These are phyloP conservation scores for Blepharisma japonicum DNA, from an alignment of 73 alveolate species.

Conservation along the genomic window DNA sequence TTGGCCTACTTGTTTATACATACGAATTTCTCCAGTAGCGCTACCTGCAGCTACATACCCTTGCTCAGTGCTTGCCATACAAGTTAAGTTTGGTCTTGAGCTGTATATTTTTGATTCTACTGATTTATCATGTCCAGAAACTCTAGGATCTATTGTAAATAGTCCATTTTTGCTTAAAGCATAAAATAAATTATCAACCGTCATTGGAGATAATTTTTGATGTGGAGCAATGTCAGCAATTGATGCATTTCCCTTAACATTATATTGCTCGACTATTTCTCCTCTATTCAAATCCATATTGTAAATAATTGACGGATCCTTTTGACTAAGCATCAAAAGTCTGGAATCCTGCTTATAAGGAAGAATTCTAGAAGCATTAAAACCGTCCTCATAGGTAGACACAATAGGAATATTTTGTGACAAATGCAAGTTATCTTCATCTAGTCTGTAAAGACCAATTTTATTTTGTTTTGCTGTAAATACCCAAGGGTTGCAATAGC, in stretches of 20 bases:
- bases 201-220: background rate
- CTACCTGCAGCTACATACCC: constrained; percentile 15
- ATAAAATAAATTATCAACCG: background rate
- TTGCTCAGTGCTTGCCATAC: constrained; percentile 31
- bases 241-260: background rate
- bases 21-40: background rate
- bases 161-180: background rate
- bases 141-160: constrained; percentile 26
- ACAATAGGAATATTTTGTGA: background rate
- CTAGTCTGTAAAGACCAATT: background rate
- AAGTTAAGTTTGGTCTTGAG: background rate
- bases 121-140: background rate
- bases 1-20: background rate
- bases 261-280: constrained; percentile 14
- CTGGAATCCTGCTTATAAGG: constrained; percentile 15
- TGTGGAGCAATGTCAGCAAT: background rate
- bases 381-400: background rate
- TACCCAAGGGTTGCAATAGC: background rate
- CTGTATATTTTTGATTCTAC: background rate
- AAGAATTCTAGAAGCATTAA: background rate
- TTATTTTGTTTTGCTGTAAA: background rate
- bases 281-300: constrained; percentile 24
- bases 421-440: background rate
- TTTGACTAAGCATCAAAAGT: background rate
- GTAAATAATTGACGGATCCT: background rate